Evolutionary conservation across 306 rosid species (phyloP).

Genomic region (Benincasa hispida): DNA sequence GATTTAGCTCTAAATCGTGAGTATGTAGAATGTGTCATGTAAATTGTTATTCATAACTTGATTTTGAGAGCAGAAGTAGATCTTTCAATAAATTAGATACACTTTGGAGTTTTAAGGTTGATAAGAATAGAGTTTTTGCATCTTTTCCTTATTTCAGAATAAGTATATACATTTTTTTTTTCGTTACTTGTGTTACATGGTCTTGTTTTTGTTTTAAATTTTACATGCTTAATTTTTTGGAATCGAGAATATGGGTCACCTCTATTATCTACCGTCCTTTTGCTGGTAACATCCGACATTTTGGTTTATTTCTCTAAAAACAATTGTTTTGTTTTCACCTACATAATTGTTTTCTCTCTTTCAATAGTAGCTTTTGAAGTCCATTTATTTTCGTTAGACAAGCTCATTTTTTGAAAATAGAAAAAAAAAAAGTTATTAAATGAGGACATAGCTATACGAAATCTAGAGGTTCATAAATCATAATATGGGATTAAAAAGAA

Average conservation of each 20-base stretch:
- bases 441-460: neutral
- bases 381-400: neutral
- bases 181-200: neutral
- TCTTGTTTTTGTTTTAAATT: neutral
- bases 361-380: neutral
- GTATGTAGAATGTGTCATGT: slow-evolving; percentile 13
- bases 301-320: neutral
- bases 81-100: neutral
- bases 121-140: neutral
- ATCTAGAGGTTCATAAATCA: neutral
- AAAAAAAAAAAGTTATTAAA: neutral
- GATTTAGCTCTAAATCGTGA: slow-evolving; percentile 89
- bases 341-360: neutral
- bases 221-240: neutral
- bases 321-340: neutral
- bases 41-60: neutral
- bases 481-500: neutral
- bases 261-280: neutral
- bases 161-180: neutral
- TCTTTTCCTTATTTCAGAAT: neutral
- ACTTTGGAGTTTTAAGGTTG: neutral
- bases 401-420: neutral
- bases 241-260: neutral
- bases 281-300: neutral
- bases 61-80: neutral